These are phyloP conservation scores for Xylaria intraflava DNA, from an alignment of 495 filamentous ascomycete species.

Conservation along the genomic window DNA sequence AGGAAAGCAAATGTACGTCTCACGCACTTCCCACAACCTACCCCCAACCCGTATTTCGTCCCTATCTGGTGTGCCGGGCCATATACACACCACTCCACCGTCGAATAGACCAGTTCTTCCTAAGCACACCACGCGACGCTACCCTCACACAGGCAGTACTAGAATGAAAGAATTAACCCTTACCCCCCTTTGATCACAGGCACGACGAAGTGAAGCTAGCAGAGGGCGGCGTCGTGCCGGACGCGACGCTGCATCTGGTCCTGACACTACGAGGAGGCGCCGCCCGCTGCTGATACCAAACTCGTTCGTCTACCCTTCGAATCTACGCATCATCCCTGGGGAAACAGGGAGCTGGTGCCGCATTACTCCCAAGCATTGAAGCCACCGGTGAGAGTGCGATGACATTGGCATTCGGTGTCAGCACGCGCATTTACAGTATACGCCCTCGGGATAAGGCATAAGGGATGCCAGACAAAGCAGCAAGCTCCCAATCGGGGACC, in stretches of 20 bases:
- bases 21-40: neutral
- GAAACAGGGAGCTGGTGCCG: neutral
- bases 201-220: constrained; percentile 62
- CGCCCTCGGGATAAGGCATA: too few species aligned
- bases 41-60: neutral
- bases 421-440: neutral
- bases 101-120: neutral
- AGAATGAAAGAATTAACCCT: constrained; percentile 7
- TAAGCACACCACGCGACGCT: neutral
- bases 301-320: neutral
- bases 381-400: too few species aligned
- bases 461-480: too few species aligned
- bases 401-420: neutral
- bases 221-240: constrained; percentile 82
- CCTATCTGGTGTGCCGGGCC: neutral
- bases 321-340: neutral
- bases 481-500: too few species aligned
- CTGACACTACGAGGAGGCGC: constrained; percentile 76
- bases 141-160: neutral
- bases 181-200: constrained; percentile 43
- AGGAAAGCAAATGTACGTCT: constrained; percentile 88
- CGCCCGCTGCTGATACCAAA: constrained; percentile 27
- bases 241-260: constrained; percentile 90
- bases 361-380: neutral
- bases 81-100: neutral